phyloP scores from a whole-genome alignment of 1,284 basidiomycete genomes.

The Pholiota adiposa region DNA sequence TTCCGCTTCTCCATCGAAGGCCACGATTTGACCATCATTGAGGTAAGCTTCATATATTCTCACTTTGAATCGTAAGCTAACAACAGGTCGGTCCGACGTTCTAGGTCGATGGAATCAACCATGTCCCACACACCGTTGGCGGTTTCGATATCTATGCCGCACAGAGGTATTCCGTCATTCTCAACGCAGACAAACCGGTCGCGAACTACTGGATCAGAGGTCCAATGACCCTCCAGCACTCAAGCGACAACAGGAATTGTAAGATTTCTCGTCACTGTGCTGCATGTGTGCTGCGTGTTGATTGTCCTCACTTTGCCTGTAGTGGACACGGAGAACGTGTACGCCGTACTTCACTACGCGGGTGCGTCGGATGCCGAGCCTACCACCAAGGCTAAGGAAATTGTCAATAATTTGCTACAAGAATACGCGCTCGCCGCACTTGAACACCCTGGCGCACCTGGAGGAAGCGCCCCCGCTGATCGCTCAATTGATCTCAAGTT shows the following conservation, averaged over 20 bases:
- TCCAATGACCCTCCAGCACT: conserved; percentile 23
- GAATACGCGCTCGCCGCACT: conserved; percentile 28
- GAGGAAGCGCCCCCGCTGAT: conserved; percentile 32
- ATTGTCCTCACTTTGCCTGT: not conserved
- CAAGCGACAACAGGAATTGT: conserved; percentile 19
- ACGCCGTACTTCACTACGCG: conserved; percentile 48
- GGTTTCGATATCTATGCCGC: conserved; percentile 38
- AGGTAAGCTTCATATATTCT: too few relatives aligned
- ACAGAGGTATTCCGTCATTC: conserved; percentile 44
- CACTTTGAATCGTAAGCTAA: too few relatives aligned
- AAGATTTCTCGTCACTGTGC: not conserved
- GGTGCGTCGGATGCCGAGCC: conserved; percentile 32
- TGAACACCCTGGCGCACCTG: conserved; percentile 34
- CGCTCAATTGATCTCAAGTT: conserved; percentile 33
- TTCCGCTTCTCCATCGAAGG: conserved; percentile 45
- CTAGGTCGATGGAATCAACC: conserved; percentile 49
- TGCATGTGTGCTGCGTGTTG: too few relatives aligned
- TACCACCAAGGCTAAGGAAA: conserved; percentile 16
- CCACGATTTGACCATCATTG: conserved; percentile 39
- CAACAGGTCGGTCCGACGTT: too few relatives aligned
- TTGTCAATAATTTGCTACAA: conserved; percentile 27
- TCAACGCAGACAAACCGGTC: conserved; percentile 41
- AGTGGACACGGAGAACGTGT: conserved; percentile 42
- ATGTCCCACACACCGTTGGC: conserved; percentile 40
- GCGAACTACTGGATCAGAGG: conserved; percentile 48